Conservation (phyloP, 768 basidiomycete genomes). For the Mycena chlorophos region DNA sequence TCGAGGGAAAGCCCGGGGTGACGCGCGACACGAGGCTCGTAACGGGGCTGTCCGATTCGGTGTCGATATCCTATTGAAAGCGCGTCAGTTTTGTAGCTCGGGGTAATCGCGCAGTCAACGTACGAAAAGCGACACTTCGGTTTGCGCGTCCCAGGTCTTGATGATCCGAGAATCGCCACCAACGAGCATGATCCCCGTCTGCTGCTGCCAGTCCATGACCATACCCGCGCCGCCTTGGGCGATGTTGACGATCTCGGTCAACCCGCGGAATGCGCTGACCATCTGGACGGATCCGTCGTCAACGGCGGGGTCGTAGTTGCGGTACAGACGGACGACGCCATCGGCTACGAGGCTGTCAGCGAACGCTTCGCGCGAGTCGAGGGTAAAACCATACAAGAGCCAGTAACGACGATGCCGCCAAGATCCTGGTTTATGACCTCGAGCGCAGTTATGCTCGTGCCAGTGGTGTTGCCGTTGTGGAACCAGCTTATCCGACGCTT, state of each 20-base stretch:
- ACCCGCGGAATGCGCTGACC: conserved; percentile 89
- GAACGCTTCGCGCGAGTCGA: neutral
- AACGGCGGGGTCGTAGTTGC: conserved; percentile 81
- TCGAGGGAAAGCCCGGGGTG: conserved; percentile 53
- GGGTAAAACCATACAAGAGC: conserved; percentile 60
- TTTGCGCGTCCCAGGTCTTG: conserved; percentile 93
- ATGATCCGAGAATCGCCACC: conserved; percentile 90
- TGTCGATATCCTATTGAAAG: conserved; percentile 73
- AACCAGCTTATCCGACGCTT: conserved; percentile 78
- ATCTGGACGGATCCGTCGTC: conserved; percentile 80
- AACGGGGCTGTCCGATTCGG: conserved; percentile 86
- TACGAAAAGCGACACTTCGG: conserved; percentile 76
- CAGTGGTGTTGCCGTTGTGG: conserved; percentile 82
- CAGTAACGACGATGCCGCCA: conserved; percentile 84
- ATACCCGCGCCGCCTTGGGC: conserved; percentile 76
- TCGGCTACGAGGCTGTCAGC: conserved; percentile 61
- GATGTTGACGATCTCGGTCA: conserved; percentile 73
- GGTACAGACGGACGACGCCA: conserved; percentile 86
- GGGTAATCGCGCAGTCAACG: conserved; percentile 32
- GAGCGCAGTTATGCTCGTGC: conserved; percentile 82
- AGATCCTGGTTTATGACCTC: conserved; percentile 96
- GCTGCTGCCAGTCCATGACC: conserved; percentile 92
- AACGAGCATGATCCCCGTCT: conserved; percentile 78
- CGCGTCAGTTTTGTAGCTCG: too few relatives aligned
- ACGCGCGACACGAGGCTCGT: conserved; percentile 82